Base-by-base conservation (phyloP, 768 basidiomycete genomes). In the Lactarius hatsudake region DNA sequence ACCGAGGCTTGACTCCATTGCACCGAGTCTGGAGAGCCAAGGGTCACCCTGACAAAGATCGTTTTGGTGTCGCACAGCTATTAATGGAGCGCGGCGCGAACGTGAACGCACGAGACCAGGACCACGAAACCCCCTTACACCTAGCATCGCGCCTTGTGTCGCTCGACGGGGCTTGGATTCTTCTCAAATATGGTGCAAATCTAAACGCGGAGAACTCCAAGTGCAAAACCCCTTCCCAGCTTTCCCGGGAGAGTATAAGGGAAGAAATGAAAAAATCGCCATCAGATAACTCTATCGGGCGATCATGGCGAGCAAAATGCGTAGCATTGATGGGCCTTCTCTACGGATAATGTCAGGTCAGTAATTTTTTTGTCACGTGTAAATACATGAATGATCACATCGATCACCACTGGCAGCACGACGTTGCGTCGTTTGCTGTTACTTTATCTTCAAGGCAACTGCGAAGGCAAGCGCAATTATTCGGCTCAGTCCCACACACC, bases 401-500 rank as follows among this genome's bases (percentile, higher is more conserved):
- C n/a, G n/a, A n/a, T n/a, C n/a, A n/a, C n/a, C n/a, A n/a, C n/a
- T n/a, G n/a, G n/a, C n/a, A n/a, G n/a, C n/a, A n/a, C n/a, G n/a
- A n/a, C n/a, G n/a, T n/a, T n/a, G n/a, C n/a, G n/a, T n/a, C n/a
- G n/a, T n/a, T n/a, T n/a, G n/a, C 10, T 12, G 36, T 36, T 36
- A 94, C 83, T 34, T 32, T 32, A 32, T 32, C 30, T 32, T 34
- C 9, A 34, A 34, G 34, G 9, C 34, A 34, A 34, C 34, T 34
- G 34, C 1, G 34, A 34, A 34, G 34, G 34, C 9, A 34, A 34
- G 34, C 34, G 9, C 34, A 34, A 86, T 83, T 34, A 81, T 81
- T 76, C 93, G 91, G 36, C 36, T 36, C 36, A 4, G 12, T 13
- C 10, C 36, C 2, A 36, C 36, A 13, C 36, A 13, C 36, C 3